Evolutionary conservation across 176 grass and related monocot species (phyloP), one percentile per base, ranked within the genome.

Genomic region (Phoenix roebelenii): DNA sequence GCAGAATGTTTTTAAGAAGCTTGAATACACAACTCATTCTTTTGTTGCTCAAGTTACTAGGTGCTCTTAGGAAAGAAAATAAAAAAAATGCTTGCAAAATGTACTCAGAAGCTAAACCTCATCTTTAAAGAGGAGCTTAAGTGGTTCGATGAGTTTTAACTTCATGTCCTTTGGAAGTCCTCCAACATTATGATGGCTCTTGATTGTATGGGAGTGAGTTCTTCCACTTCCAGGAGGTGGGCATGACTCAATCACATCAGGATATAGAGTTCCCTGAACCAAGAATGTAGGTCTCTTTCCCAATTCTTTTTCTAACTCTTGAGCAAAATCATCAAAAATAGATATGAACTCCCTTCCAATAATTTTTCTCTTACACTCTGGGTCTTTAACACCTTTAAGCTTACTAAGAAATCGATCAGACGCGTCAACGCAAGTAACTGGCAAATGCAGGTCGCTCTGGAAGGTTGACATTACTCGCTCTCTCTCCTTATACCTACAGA

Each of bases 181-280:
- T 30, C 90, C 90, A 18, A 95, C 85, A 76, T 95, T 95, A 69
- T 86, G 90, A 74, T 95, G 90, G 51, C 85, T 89, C 77, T 95
- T 95, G 64, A 95, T 95, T 24, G 85, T 95, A 69, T 89, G 90
- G 22, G 85, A 95, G 67, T 89, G 85, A 20, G 76, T 86, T 67
- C 70, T 83, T 63, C 79, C 85, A 63, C 90, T 95, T 6, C 82
- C 85, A 63, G 85, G 85, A 66, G 79, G 90, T 25, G 90, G 82
- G 67, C 90, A 89, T 55, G 90, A 95, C 81, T 95, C 85, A 23
- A 95, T 95, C 48, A 89, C 90, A 67, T 89, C 90, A 59, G 90
- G 90, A 68, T 95, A 95, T 23, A 95, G 58, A 61, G 90, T 95
- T 20, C 90, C 90, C 74, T 95, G 90, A 54, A 89, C 90, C 52